A percentile compares a stretch with the other conserved stretches of the same genome.
Conservation (phyloP, 192 early-diverging fungal genomes). For the Cetraspora pellucida region DNA sequence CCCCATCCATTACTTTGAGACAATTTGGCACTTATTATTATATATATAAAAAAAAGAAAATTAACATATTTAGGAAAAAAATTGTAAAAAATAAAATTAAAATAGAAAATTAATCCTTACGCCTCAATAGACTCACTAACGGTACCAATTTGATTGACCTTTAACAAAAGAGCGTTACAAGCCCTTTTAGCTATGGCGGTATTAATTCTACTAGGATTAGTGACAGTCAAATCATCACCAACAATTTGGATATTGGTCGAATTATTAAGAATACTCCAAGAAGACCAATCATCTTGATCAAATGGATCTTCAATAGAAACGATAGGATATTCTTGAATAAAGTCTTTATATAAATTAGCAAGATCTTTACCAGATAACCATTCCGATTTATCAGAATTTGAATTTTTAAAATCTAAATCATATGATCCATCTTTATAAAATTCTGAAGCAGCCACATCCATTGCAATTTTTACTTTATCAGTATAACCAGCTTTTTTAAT, state of each 20-base stretch:
- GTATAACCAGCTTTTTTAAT: conserved; percentile 96
- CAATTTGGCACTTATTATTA: conserved; percentile 47
- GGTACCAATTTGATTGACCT: conserved; percentile 99
- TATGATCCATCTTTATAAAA: conserved; percentile 98
- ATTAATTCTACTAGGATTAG: conserved; percentile 91
- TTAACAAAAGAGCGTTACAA: conserved; percentile 92
- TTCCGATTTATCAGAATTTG: conserved; percentile 75
- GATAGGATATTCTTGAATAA: conserved; percentile 83
- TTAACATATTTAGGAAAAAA: background rate
- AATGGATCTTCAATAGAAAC: conserved; percentile 99
- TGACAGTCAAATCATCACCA: conserved; percentile 97
- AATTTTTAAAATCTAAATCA: conserved; percentile 98
- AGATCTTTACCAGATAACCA: conserved; percentile 78
- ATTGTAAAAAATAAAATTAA: background rate
- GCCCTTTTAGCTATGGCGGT: conserved; percentile 93
- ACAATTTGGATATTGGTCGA: conserved; percentile 82
- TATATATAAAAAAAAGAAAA: conserved; percentile 21
- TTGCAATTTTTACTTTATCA: conserved; percentile 94
- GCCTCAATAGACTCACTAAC: conserved; percentile 89
- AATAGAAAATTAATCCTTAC: conserved; percentile 15
- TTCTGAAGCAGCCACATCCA: conserved; percentile 98
- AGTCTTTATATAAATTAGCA: conserved; percentile 81
- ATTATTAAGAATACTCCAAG: conserved; percentile 79
- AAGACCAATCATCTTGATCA: conserved; percentile 98
- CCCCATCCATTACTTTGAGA: conserved; percentile 93